Base-by-base conservation (phyloP, 2,329 filamentous ascomycete species). In the Phaeoacremonium minimum region DNA sequence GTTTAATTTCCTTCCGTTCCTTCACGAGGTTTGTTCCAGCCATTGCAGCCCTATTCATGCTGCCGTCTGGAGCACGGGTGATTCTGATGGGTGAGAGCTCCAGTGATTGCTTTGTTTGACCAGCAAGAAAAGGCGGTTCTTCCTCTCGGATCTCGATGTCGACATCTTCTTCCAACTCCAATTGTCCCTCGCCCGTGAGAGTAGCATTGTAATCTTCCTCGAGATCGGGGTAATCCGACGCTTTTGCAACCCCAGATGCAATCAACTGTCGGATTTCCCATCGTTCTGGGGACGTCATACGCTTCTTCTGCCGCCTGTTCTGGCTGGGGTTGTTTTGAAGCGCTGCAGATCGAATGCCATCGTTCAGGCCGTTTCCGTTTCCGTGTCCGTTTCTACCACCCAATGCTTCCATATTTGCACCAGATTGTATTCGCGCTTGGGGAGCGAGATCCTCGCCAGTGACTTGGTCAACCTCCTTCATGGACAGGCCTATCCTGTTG, bases 221-320 rank as follows among this genome's bases (percentile, higher is more conserved):
- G 18, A 97, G 75, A 45, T 96, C 91, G 1, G 93, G 93, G 55
- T 95, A 96, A 49, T 97, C 91, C 0, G 87, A 86, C 1, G 88
- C 90, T 50, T 93, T 95, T 14, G 88, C 85, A 7, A 94, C 91
- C 31, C 94, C 93, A 5, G 93, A 95, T 4, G 91, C 89, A 53
- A 98, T 97, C 35, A 98, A 72, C 55, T 98, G 93, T 44, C 91
- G 81, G 44, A 98, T 96, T 58, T 98, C 93, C 91, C 93, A 98
- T 54, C 93, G 73, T 57, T 98, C 93, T 2, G 93, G 93, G 12
- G 91, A 96, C 0, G 91, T 97, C 83, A 97, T 83, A 35, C 93
- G 77, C 67, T 98, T 98, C 58, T 87, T 88, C 37, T 83, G 83
- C 31, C 72, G 75, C 46, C 72, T 67, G 1, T 69, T 72, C 7